Conservation (phyloP, 495 filamentous ascomycete genomes). For the Haplographium delicatum region DNA sequence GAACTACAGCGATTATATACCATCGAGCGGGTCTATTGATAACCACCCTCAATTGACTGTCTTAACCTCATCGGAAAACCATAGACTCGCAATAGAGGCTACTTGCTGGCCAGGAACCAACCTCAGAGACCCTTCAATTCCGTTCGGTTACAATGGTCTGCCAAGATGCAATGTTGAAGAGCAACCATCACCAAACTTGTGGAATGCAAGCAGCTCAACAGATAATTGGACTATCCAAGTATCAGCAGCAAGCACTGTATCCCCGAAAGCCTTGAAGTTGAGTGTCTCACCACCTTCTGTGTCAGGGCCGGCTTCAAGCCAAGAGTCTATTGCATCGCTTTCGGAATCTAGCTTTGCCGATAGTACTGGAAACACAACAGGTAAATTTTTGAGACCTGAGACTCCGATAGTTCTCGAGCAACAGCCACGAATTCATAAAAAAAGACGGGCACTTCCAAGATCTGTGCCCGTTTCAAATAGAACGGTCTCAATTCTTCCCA, state of each 20-base stretch:
- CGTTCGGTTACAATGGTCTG: slow-evolving; percentile 5
- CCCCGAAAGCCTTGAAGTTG: slow-evolving; percentile 21
- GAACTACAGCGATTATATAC: slow-evolving; percentile 9
- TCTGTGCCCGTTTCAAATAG: slow-evolving; percentile 1
- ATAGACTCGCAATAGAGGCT: neutral
- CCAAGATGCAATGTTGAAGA: neutral
- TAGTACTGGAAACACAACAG: slow-evolving; percentile 8
- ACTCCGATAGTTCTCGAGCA: slow-evolving; percentile 3
- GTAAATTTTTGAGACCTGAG: slow-evolving; percentile 10
- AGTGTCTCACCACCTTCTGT: slow-evolving; percentile 8
- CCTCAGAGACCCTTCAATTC: too few species aligned
- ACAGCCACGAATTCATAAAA: neutral
- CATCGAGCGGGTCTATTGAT: slow-evolving; percentile 11
- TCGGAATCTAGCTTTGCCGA: slow-evolving; percentile 9
- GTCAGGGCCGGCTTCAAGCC: slow-evolving; percentile 20
- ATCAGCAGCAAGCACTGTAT: slow-evolving; percentile 11
- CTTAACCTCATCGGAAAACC: neutral
- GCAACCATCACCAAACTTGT: neutral
- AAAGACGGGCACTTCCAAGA: slow-evolving; percentile 16
- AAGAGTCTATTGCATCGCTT: slow-evolving; percentile 1
- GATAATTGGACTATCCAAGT: slow-evolving; percentile 12
- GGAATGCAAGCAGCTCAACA: too few species aligned
- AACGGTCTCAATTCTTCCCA: slow-evolving; percentile 5
- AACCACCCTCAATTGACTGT: too few species aligned
- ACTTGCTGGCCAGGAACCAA: slow-evolving; percentile 15